A percentile compares a stretch with the other conserved stretches of the same genome.
Evolutionary conservation across 176 grass and related monocot genomes (phyloP).

Genomic region (Areca catechu): DNA sequence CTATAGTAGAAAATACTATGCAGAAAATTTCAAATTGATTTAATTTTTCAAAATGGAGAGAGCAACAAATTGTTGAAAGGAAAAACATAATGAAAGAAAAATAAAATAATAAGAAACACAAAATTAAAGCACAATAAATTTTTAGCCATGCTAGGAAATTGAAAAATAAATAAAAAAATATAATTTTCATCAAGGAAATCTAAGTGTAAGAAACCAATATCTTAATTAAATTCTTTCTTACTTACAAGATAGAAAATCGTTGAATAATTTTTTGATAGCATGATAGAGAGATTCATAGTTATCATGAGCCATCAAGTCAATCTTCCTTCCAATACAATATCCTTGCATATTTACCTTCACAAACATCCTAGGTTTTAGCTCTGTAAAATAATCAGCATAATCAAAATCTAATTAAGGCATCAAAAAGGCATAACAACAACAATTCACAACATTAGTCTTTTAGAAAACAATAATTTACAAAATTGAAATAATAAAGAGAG

Average conservation of each 20-base stretch:
- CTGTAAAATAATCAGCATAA: conserved; percentile 7
- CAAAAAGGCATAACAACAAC: not conserved
- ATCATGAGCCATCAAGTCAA: conserved; percentile 50
- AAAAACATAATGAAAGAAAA: not conserved
- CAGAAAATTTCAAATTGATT: too few relatives aligned
- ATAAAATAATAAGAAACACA: not conserved
- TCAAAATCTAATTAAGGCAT: not conserved
- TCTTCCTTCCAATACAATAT: conserved; percentile 50
- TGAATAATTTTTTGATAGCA: conserved; percentile 49
- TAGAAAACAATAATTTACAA: too few relatives aligned
- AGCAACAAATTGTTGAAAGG: not conserved
- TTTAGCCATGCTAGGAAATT: too few relatives aligned
- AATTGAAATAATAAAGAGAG: too few relatives aligned
- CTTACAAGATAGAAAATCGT: conserved; percentile 60
- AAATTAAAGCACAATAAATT: too few relatives aligned
- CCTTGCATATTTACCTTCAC: conserved; percentile 92
- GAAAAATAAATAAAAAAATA: too few relatives aligned
- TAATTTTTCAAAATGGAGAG: too few relatives aligned
- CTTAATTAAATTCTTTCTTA: not conserved
- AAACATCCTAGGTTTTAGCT: conserved; percentile 40
- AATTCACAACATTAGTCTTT: not conserved
- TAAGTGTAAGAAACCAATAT: too few relatives aligned
- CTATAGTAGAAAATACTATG: too few relatives aligned
- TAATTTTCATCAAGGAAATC: too few relatives aligned
- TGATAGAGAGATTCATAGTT: conserved; percentile 47